Conservation (phyloP, 441 rosid genomes). For the Gossypium davidsonii region DNA sequence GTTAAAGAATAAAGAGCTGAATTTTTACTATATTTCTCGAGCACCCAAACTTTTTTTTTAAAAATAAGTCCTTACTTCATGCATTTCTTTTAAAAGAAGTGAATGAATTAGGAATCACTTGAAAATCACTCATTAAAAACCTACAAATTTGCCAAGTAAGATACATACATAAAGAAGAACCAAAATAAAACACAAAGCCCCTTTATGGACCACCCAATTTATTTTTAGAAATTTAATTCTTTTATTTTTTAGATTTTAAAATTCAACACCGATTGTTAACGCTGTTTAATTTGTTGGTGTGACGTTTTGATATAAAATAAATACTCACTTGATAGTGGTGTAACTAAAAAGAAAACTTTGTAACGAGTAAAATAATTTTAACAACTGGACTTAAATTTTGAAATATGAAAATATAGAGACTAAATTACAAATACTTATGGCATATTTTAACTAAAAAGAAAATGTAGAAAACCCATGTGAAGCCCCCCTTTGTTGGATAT, state of each 20-base stretch:
- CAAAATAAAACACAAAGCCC: background rate
- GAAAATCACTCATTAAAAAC: background rate
- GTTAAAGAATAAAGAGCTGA: background rate
- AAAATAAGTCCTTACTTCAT: background rate
- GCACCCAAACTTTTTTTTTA: background rate
- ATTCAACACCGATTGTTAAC: no score
- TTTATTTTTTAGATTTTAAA: no score
- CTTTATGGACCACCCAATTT: constrained; percentile 21
- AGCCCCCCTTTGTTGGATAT: background rate
- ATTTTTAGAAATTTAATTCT: no score
- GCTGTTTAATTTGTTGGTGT: no score
- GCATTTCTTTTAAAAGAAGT: background rate
- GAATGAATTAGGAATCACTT: constrained; percentile 1
- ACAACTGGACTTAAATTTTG: no score
- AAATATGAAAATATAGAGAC: no score
- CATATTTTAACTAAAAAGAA: background rate
- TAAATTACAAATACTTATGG: no score
- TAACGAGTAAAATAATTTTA: no score
- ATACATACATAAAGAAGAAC: background rate
- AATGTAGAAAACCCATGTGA: constrained; percentile 28
- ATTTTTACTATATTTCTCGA: background rate
- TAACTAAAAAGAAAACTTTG: no score
- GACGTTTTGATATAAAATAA: no score
- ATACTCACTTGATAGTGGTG: no score
- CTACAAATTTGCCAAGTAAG: background rate